Base-by-base conservation (phyloP, 805 yeast species). In the Maudiozyma turicensis region DNA sequence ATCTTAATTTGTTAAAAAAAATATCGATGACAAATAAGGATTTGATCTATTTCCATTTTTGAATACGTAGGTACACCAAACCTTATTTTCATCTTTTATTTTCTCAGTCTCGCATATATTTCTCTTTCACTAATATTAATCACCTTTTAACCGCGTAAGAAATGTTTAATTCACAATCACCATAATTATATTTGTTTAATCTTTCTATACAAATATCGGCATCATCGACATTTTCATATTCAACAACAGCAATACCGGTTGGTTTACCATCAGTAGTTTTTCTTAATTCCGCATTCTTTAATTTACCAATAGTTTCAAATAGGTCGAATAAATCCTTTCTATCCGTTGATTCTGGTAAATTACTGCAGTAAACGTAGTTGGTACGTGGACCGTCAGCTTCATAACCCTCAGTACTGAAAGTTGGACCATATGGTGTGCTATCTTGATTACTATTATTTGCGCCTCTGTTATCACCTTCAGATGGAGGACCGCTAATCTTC, bases 331-430 rank as follows among this genome's bases (percentile, higher is more conserved):
- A 75, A 67, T 91, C 97, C 50, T 83, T 81, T 55, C 82, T 81
- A 33, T 88, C 79, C n/a, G 97, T 90, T 47, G 89, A 83, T 74
- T 79, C 87, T 32, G 98, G 98, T 61, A 91, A 72, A 70, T 91
- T 91, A 43, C 74, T 75, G 26, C 85, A 89, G 61, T 69, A 84
- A 43, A 91, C 76, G 26, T 77, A 73, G 34, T 72, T 77, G 45
- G 80, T 82, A 45, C 78, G 80, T 39, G 70, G 76, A 41, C 87
- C 88, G 43, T 73, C 70, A 1, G 84, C 86, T 8, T 64, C 58
- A 41, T 85, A 89, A 48, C 81, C 83, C 44, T 74, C 78, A 11
- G 89, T 79, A 64, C 88, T 86, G 8, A 72, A 81, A 38, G 80
- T 61, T 13, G 11, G 13, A 11, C 20, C 30, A 14, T 29, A 29